Conservation (phyloP, 129 eudicot genomes). For the Cynara cardunculus region DNA sequence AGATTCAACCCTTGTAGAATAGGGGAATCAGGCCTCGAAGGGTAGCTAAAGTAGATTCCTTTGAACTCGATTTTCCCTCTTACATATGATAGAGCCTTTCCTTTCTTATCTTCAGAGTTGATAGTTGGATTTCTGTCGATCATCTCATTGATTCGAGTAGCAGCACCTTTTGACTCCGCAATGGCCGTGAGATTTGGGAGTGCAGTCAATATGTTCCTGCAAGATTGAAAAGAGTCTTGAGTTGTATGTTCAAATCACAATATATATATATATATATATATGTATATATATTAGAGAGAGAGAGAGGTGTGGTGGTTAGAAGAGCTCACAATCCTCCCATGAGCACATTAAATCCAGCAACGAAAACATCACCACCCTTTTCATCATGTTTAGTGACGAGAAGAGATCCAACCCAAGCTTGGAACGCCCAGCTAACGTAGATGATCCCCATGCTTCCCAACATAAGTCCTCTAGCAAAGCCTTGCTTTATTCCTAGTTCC, state of each 20-base stretch:
- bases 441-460: slow-evolving; percentile 76
- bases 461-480: slow-evolving; percentile 70
- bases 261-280: background rate
- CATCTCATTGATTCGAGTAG: slow-evolving; percentile 60
- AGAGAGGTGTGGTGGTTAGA: background rate
- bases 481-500: slow-evolving; percentile 66
- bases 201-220: slow-evolving; percentile 61
- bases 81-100: slow-evolving; percentile 58
- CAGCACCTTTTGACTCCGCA: slow-evolving; percentile 55
- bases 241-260: background rate
- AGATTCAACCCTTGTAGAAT: slow-evolving; percentile 64
- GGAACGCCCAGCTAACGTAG: slow-evolving; percentile 74
- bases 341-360: slow-evolving; percentile 71
- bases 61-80: slow-evolving; percentile 67
- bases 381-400: slow-evolving; percentile 56
- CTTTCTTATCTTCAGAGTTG: slow-evolving; percentile 55
- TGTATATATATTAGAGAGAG: background rate
- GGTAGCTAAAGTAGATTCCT: slow-evolving; percentile 58
- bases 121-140: slow-evolving; percentile 48
- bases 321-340: slow-evolving; percentile 75
- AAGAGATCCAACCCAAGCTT: slow-evolving; percentile 70
- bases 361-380: slow-evolving; percentile 67
- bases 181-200: slow-evolving; percentile 69
- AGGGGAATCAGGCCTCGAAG: slow-evolving; percentile 67
- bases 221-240: background rate